Conservation (phyloP, 1,284 basidiomycete species). For the Athelia sp. region DNA sequence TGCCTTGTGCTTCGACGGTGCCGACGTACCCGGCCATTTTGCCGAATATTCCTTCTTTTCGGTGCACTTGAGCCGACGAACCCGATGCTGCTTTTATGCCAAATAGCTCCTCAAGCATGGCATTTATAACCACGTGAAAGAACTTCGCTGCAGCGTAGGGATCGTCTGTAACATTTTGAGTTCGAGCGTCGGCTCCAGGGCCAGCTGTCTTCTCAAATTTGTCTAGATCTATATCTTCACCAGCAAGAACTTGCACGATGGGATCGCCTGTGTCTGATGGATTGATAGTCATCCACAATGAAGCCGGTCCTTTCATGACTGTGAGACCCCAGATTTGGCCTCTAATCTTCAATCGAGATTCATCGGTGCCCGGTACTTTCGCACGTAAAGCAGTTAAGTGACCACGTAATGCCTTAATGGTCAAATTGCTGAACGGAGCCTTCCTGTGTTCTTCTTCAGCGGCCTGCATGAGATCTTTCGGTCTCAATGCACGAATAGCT, state of each 20-base stretch:
- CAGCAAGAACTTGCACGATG: slow-evolving; percentile 31
- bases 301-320: slow-evolving; percentile 9
- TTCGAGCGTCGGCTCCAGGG: slow-evolving; percentile 19
- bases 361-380: slow-evolving; percentile 11
- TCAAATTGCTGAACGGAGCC: background rate
- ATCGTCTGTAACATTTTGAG: slow-evolving; percentile 28
- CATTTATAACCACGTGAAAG: slow-evolving; percentile 31
- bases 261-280: slow-evolving; percentile 27
- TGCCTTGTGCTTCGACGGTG: slow-evolving; percentile 18
- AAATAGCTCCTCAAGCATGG: slow-evolving; percentile 27
- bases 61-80: background rate
- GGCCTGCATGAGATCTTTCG: background rate
- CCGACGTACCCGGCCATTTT: slow-evolving; percentile 11
- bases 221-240: slow-evolving; percentile 33
- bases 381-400: background rate
- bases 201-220: slow-evolving; percentile 20
- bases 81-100: slow-evolving; percentile 14
- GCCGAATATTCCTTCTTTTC: slow-evolving; percentile 12
- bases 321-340: slow-evolving; percentile 11
- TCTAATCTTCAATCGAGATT: slow-evolving; percentile 7
- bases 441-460: background rate
- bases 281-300: slow-evolving; percentile 25
- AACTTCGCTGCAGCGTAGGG: slow-evolving; percentile 33
- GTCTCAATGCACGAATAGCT: background rate
- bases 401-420: background rate